These are phyloP conservation scores for Leishmania arabica DNA, from an alignment of 208 protist genomes.

Conservation along the genomic window DNA sequence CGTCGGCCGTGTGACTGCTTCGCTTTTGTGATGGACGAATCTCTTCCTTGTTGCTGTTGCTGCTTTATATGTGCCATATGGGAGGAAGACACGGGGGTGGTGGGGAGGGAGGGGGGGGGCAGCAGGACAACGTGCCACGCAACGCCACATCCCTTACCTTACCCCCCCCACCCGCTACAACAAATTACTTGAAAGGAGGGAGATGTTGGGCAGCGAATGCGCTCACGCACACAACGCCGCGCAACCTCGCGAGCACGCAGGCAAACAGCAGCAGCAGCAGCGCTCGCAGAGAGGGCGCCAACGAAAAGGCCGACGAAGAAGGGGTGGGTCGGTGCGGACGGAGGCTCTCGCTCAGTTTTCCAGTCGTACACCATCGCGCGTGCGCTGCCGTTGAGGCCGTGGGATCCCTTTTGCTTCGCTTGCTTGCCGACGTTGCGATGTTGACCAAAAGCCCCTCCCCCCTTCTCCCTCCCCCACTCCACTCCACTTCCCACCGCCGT, in stretches of 20 bases:
- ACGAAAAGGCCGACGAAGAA: neutral
- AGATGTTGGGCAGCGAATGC: neutral
- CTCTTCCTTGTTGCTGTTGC: neutral
- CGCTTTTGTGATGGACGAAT: neutral
- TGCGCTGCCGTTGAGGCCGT: neutral
- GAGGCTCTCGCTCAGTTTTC: neutral
- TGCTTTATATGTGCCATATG: too few species aligned
- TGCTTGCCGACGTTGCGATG: neutral
- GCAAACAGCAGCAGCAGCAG: neutral
- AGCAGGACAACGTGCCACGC: neutral
- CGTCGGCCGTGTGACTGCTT: neutral
- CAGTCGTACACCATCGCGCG: neutral
- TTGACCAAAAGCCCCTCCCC: neutral
- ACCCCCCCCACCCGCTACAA: too few species aligned
- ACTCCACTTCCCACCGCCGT: neutral
- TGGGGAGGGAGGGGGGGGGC: neutral
- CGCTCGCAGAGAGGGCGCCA: neutral
- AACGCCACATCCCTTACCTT: neutral
- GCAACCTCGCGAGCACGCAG: neutral
- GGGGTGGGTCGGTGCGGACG: neutral
- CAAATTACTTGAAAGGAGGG: neutral
- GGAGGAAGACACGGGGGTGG: too few species aligned
- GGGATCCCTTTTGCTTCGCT: neutral
- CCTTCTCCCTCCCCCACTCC: neutral
- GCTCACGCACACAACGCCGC: neutral